Conservation (phyloP, 1,139 yeast genomes). For the Blastobotrys malaysiensis region DNA sequence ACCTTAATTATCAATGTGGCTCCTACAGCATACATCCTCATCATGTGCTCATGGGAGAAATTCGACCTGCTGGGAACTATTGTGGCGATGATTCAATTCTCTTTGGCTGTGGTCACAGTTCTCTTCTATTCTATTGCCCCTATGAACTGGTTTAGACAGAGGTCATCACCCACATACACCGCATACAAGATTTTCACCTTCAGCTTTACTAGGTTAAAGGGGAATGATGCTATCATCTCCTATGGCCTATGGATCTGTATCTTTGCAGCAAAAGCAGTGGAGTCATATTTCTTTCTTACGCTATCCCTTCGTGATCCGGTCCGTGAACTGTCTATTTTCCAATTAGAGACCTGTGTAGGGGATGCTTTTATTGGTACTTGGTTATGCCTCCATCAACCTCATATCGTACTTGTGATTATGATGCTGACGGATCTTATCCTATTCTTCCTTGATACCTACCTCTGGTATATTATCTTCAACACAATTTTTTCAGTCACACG, state of each 20-base stretch:
- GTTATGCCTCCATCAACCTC: constrained; percentile 58
- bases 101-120: constrained; percentile 55
- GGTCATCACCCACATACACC: background rate
- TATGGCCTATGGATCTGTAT: constrained; percentile 62
- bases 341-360: constrained; percentile 57
- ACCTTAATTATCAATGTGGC: constrained; percentile 46
- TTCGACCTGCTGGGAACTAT: constrained; percentile 46
- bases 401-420: constrained; percentile 50
- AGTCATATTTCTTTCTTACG: constrained; percentile 76
- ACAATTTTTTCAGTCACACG: constrained; percentile 64
- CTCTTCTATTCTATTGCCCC: constrained; percentile 58
- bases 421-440: constrained; percentile 62
- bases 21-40: constrained; percentile 60
- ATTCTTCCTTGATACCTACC: constrained; percentile 78
- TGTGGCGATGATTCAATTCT: constrained; percentile 54
- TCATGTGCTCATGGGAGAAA: constrained; percentile 45
- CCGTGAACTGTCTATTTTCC: constrained; percentile 56
- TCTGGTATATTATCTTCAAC: constrained; percentile 84
- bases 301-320: constrained; percentile 76
- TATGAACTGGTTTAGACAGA: constrained; percentile 41
- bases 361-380: constrained; percentile 46
- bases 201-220: constrained; percentile 50
- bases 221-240: constrained; percentile 52
- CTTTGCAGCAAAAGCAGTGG: constrained; percentile 66
- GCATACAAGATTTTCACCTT: constrained; percentile 36